Base-by-base conservation (phyloP, 768 basidiomycete genomes). In the Termitomyces sp. region DNA sequence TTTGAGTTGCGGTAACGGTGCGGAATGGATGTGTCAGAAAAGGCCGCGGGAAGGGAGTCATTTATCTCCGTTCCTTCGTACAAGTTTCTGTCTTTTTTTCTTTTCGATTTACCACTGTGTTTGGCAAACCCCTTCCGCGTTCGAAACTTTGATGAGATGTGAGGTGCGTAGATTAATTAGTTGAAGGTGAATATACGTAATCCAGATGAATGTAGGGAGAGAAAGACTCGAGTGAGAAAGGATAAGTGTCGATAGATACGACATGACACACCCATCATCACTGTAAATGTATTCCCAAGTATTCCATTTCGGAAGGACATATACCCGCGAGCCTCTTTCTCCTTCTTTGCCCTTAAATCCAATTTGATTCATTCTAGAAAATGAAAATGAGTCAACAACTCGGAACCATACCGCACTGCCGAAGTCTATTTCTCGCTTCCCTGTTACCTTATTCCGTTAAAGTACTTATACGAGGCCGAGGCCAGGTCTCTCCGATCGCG, bases 271-370 rank as follows among this genome's bases (percentile, higher is more conserved):
- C 29, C 29, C 11, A 48, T 48, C 14, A 11, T 31, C 47, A 14
- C 12, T 1, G 25, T 11, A 47, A 48, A 14, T 48, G 5, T 14
- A 48, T 54, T 42, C 53, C 38, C 25, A 25, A 25, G 25, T 17
- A 42, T 54, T 54, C 40, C 38, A 54, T 54, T 54, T 31, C 53
- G 38, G 53, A 54, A 42, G 53, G 53, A 54, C 53, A 54, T 54
- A n/a, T 54, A 54, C 53, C 53, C 53, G 53, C 40, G 53, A 54
- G 29, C 38, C 40, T 54, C 38, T 31, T 5, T 7, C 8, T 25
- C 20, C 52, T 11, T 29, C 8, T 38, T 29, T 29, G 6, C 14
- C 37, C 37, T 15, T 38, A 7, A 53, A 37, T 14, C 37, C 12
- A 25, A 38, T 14, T 29, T 29, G 11, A 31, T 40, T n/a, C 53